Base-by-base conservation (phyloP, 2,329 filamentous ascomycete genomes). In the Curvularia spicifera region DNA sequence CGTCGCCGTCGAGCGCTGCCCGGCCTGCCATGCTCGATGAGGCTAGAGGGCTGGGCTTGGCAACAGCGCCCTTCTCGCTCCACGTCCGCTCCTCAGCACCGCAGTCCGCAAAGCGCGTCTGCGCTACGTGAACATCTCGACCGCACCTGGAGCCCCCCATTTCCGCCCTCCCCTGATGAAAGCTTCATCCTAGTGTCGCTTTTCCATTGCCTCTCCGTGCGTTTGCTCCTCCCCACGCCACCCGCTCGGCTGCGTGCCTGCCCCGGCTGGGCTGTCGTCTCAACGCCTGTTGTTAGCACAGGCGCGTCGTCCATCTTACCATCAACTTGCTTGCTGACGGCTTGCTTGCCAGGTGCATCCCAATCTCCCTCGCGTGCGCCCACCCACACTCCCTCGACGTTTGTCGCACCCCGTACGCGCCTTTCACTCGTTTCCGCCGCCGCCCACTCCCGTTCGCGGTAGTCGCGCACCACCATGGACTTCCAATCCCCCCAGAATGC, bases 401-500 rank as follows among this genome's bases (percentile, higher is more conserved):
- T 56, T 57, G 22, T 39, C 47, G 33, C 29, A 24, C 4, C 52
- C 49, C 40, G 52, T 31, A 56, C 56, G 58, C 62, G 57, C 57
- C 60, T 62, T 42, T 50, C 56, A 43, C 57, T 51, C 59, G 43
- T 55, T 50, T 39, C 44, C 51, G 35, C 45, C 18, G 37, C 51
- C n/a, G 22, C 44, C 37, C 51, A 42, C 37, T n/a, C 22, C 29
- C 57, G 35, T 50, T 58, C 52, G 49, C 57, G 59, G 47, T 61
- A 60, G 56, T 58, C 69, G 69, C 71, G 66, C 73, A 68, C 37
- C 67, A 55, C 29, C 56, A 74, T 76, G 71, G 73, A 75, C 59
- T 76, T 76, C 68, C 72, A 75, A 53, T 69, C 68, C 5, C 71
- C 73, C 44, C 73, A 76, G 62, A 75, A 73, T 61, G 67, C 65